Percentiles rank a stretch among this genome's conserved stretches.
Evolutionary conservation across 2,329 filamentous ascomycete genomes (phyloP).

Genomic region (Didymellaceae sp.): DNA sequence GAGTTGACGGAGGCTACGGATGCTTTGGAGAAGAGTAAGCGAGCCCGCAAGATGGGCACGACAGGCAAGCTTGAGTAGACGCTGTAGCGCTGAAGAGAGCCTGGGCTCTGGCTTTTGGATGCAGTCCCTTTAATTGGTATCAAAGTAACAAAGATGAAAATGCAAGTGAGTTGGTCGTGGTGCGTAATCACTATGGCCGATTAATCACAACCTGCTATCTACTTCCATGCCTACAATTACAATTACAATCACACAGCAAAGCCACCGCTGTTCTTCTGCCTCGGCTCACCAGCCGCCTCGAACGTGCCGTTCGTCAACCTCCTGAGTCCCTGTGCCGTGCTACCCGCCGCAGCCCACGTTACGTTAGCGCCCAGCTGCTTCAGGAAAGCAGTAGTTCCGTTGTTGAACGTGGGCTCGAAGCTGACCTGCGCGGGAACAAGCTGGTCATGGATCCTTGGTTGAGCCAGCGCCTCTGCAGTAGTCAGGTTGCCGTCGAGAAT

Average conservation of each 20-base stretch:
- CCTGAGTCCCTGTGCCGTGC: conserved; percentile 74
- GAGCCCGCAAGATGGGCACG: conserved; percentile 25
- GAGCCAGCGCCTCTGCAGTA: conserved; percentile 66
- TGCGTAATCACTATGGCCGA: no score
- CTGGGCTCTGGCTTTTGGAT: neutral
- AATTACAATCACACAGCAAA: conserved; percentile 53
- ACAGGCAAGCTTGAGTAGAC: conserved; percentile 31
- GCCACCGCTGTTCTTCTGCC: conserved; percentile 74
- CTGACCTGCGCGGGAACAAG: conserved; percentile 72
- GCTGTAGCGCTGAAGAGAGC: neutral
- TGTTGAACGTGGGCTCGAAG: conserved; percentile 74
- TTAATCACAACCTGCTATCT: no score
- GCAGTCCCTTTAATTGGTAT: neutral
- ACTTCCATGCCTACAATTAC: no score
- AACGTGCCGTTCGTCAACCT: conserved; percentile 70
- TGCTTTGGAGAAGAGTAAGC: conserved; percentile 26
- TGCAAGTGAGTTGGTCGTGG: no score
- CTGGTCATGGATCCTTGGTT: conserved; percentile 81
- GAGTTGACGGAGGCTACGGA: conserved; percentile 34
- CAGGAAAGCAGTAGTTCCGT: conserved; percentile 69
- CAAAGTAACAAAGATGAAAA: neutral
- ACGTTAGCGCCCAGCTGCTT: conserved; percentile 71
- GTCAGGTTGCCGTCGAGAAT: conserved; percentile 71
- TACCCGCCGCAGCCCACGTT: conserved; percentile 70
- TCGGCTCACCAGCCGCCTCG: conserved; percentile 77